phyloP scores from a whole-genome alignment of 1,284 basidiomycete genomes.

The Ustilago hordei region DNA sequence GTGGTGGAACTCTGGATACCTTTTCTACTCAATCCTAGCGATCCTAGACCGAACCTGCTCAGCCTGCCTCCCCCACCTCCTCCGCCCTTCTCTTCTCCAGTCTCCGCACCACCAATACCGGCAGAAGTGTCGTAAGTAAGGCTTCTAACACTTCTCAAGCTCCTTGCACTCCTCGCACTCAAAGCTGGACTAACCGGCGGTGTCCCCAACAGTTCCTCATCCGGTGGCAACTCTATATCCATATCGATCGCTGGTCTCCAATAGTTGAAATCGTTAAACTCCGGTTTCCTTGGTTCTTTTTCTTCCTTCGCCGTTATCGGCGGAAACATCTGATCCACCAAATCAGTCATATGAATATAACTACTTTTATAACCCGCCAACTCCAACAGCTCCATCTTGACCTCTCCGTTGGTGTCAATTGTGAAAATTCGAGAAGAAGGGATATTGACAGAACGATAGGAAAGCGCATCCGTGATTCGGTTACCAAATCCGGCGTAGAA shows the following conservation, averaged over 20 bases:
- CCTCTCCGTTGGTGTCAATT: conserved; percentile 93
- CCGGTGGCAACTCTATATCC: conserved; percentile 77
- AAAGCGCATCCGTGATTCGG: conserved; percentile 95
- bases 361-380: conserved; percentile 96
- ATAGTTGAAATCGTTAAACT: conserved; percentile 97
- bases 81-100: conserved; percentile 6
- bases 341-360: conserved; percentile 97
- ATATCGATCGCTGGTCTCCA: conserved; percentile 81
- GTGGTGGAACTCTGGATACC: conserved; percentile 6
- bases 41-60: conserved; percentile 55
- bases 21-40: conserved; percentile 37
- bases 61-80: conserved; percentile 38
- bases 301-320: conserved; percentile 83
- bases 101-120: conserved; percentile 7
- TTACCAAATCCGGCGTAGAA: conserved; percentile 99
- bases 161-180: conserved; percentile 83
- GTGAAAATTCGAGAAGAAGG: conserved; percentile 96
- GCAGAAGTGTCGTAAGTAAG: conserved; percentile 37
- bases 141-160: conserved; percentile 35
- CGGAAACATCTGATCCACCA: conserved; percentile 99
- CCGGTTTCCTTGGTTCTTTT: conserved; percentile 75
- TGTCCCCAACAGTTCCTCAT: conserved; percentile 79
- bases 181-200: conserved; percentile 83
- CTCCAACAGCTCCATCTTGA: conserved; percentile 96
- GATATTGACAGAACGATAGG: conserved; percentile 94